These are phyloP conservation scores for Basidiobolus meristosporus DNA, from an alignment of 371 early-diverging fungal species.

Conservation along the genomic window DNA sequence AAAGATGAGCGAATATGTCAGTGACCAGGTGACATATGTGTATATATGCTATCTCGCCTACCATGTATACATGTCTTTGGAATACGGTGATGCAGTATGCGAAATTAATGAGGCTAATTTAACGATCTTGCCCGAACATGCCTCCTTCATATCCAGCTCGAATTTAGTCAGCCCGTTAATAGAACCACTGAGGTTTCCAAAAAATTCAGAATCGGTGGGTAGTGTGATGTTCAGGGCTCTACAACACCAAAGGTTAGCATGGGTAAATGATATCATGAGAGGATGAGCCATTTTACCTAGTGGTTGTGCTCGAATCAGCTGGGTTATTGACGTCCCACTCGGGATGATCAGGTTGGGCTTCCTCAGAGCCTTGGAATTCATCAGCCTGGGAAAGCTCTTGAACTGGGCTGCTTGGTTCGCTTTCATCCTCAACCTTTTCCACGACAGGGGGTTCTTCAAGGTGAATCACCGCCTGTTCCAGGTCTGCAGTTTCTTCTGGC, in stretches of 20 bases:
- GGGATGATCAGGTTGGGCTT: background rate
- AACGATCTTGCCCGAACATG: conserved; percentile 20
- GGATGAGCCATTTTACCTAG: background rate
- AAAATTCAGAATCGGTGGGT: conserved; percentile 34
- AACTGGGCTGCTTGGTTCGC: background rate
- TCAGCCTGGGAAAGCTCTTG: background rate
- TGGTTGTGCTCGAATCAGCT: background rate
- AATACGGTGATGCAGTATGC: conserved; percentile 28
- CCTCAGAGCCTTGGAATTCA: background rate
- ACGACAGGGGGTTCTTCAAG: background rate
- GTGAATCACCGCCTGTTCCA: background rate
- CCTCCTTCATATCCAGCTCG: conserved; percentile 13
- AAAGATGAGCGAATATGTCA: too few relatives aligned
- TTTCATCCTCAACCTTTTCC: background rate
- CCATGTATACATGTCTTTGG: conserved; percentile 47
- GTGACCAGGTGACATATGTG: too few relatives aligned
- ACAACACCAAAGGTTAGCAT: background rate
- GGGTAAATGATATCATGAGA: background rate
- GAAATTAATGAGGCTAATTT: conserved; percentile 20
- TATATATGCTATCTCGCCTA: too few relatives aligned
- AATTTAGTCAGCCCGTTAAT: conserved; percentile 15
- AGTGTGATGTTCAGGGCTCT: conserved; percentile 27
- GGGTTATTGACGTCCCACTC: background rate
- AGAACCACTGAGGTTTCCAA: conserved; percentile 25
- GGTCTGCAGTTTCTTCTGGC: background rate